Conservation (phyloP, 2,329 filamentous ascomycete genomes). For the Fusarium nelsonii region DNA sequence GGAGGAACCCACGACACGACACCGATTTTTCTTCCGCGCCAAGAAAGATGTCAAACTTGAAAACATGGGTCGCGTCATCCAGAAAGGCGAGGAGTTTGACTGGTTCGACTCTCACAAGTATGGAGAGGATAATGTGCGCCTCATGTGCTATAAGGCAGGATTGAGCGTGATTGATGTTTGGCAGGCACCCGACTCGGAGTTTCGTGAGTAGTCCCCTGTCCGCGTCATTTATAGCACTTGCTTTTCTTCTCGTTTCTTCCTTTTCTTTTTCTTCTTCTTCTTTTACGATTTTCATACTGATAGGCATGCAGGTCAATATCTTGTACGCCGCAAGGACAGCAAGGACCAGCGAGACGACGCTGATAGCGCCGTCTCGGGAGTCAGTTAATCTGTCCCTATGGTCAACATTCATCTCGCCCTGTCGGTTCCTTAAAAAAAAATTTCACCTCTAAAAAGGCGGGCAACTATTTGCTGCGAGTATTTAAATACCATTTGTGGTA, state of each 20-base stretch:
- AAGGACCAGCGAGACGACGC: conserved; percentile 52
- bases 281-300: conserved; percentile 40
- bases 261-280: background rate
- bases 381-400: conserved; percentile 33
- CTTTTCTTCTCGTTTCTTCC: background rate
- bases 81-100: conserved; percentile 54
- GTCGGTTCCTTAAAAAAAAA: conserved; percentile 22
- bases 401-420: conserved; percentile 24
- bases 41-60: conserved; percentile 51
- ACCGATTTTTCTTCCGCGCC: conserved; percentile 57
- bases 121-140: conserved; percentile 51
- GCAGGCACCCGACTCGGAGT: conserved; percentile 55
- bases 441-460: conserved; percentile 44
- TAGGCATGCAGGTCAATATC: conserved; percentile 53
- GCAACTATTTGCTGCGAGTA: conserved; percentile 44
- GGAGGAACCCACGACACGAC: conserved; percentile 53
- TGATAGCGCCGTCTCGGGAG: conserved; percentile 55
- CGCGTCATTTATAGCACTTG: background rate
- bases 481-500: conserved; percentile 32
- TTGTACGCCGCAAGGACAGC: conserved; percentile 51
- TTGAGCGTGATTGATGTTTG: conserved; percentile 54
- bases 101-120: conserved; percentile 62
- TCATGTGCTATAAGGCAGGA: conserved; percentile 57
- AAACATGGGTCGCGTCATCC: conserved; percentile 45
- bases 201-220: conserved; percentile 48